A percentile compares a stretch with the other conserved stretches of the same genome.
Evolutionary conservation across 192 early-diverging fungal species (phyloP).

Genomic region (Thoreauomyces humboldtii): DNA sequence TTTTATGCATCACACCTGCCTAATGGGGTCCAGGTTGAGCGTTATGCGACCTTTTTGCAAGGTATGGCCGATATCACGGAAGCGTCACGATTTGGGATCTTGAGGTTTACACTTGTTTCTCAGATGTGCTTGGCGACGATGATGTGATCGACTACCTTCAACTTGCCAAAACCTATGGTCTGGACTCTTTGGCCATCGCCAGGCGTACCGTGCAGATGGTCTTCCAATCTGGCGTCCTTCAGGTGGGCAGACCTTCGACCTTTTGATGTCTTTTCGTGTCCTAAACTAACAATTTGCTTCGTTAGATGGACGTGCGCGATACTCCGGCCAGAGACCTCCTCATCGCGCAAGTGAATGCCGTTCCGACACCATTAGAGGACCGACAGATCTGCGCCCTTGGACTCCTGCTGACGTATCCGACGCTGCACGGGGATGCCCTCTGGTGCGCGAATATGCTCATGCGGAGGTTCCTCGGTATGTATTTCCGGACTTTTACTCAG

Average conservation of each 20-base stretch:
- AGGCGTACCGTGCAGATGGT: slow-evolving; percentile 6
- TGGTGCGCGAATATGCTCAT: slow-evolving; percentile 46
- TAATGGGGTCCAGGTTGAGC: slow-evolving; percentile 35
- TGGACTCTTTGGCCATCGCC: slow-evolving; percentile 43
- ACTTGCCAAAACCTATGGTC: slow-evolving; percentile 29
- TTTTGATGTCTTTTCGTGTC: not conserved
- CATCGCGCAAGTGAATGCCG: slow-evolving; percentile 17
- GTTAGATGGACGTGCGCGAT: not conserved
- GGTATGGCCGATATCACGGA: slow-evolving; percentile 4
- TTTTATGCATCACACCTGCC: slow-evolving; percentile 53
- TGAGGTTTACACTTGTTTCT: not conserved
- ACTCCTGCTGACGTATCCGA: slow-evolving; percentile 51
- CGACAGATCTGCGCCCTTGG: slow-evolving; percentile 57
- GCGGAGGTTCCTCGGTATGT: slow-evolving; percentile 48
- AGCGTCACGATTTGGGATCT: too few relatives aligned
- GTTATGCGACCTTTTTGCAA: slow-evolving; percentile 50
- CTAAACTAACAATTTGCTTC: too few relatives aligned
- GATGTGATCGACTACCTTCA: slow-evolving; percentile 2
- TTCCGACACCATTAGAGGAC: not conserved
- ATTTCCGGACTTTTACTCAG: not conserved
- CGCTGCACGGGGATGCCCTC: slow-evolving; percentile 45
- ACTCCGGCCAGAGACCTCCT: not conserved
- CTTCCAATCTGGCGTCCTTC: not conserved
- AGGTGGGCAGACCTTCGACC: too few relatives aligned
- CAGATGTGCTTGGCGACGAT: slow-evolving; percentile 12